These are phyloP conservation scores for Eucalyptus pauciflora DNA, from an alignment of 345 rosid genomes.

Conservation along the genomic window DNA sequence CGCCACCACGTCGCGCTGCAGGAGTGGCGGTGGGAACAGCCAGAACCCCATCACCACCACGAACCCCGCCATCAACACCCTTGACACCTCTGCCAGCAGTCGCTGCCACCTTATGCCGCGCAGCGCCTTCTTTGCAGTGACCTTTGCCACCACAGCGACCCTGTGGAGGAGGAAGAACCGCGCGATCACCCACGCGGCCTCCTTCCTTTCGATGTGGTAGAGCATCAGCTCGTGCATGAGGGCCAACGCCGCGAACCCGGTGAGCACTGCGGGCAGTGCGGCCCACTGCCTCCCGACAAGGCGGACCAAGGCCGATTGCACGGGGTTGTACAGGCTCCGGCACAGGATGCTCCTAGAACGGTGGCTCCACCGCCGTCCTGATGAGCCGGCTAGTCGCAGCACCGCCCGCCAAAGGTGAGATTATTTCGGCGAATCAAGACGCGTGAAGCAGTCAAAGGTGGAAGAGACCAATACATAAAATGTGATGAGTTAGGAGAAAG, in stretches of 20 bases:
- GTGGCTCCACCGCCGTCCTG: not conserved
- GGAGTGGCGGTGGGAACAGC: slow-evolving; percentile 10
- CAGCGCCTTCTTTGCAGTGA: not conserved
- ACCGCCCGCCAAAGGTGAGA: not conserved
- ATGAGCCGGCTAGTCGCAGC: no score
- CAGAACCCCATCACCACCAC: slow-evolving; percentile 2
- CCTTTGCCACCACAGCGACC: not conserved
- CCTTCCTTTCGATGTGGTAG: slow-evolving; percentile 1
- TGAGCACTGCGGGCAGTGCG: not conserved
- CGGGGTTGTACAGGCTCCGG: not conserved
- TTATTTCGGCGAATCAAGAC: no score
- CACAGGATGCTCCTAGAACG: not conserved
- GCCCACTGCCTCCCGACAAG: not conserved
- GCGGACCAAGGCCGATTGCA: not conserved
- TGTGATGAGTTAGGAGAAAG: not conserved
- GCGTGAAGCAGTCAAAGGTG: not conserved
- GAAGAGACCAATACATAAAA: not conserved
- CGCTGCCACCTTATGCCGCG: not conserved
- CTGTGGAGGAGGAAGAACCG: slow-evolving; percentile 17
- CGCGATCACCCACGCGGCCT: slow-evolving; percentile 6
- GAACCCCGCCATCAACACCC: not conserved
- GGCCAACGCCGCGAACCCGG: slow-evolving; percentile 1
- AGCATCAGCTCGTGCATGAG: slow-evolving; percentile 15
- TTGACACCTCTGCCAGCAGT: not conserved
- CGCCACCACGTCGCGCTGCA: not conserved